phyloP scores from a whole-genome alignment of 176 grass and related monocot species.

The Zea luxurians region DNA sequence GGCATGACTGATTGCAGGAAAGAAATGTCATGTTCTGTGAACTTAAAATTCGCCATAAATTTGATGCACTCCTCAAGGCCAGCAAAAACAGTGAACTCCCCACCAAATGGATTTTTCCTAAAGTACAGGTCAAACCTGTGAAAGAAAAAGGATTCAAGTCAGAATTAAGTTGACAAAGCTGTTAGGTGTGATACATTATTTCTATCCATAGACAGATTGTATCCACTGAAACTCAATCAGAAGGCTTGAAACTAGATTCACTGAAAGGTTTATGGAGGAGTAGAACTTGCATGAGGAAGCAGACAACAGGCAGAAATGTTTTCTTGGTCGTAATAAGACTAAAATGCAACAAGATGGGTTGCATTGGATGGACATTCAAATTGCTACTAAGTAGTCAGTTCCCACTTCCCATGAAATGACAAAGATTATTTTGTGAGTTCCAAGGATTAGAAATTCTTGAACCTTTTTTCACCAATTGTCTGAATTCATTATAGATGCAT shows the following conservation, averaged over 20 bases:
- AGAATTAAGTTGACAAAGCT: conserved; percentile 18
- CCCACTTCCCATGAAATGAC: neutral
- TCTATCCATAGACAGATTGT: conserved; percentile 10
- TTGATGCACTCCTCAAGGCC: conserved; percentile 98
- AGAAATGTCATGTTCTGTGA: conserved; percentile 69
- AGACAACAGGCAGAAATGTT: neutral
- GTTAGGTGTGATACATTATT: conserved; percentile 23
- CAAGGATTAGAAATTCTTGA: neutral
- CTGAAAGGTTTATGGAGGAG: neutral
- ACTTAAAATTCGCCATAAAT: conserved; percentile 92
- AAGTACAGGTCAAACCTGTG: conserved; percentile 96
- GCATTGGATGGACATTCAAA: neutral
- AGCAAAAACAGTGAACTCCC: conserved; percentile 95
- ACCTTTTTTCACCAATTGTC: neutral
- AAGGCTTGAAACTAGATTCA: neutral
- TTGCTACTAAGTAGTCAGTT: neutral
- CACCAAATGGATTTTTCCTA: conserved; percentile 95
- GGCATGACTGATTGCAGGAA: conserved; percentile 85
- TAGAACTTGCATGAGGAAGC: conserved; percentile 19
- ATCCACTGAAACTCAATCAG: conserved; percentile 3
- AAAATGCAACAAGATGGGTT: neutral
- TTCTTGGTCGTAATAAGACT: neutral
- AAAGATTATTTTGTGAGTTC: neutral
- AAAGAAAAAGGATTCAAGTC: conserved; percentile 41
- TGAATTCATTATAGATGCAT: neutral